Evolutionary conservation across 2,329 filamentous ascomycete genomes (phyloP).

Genomic region (Fusarium ambrosium): DNA sequence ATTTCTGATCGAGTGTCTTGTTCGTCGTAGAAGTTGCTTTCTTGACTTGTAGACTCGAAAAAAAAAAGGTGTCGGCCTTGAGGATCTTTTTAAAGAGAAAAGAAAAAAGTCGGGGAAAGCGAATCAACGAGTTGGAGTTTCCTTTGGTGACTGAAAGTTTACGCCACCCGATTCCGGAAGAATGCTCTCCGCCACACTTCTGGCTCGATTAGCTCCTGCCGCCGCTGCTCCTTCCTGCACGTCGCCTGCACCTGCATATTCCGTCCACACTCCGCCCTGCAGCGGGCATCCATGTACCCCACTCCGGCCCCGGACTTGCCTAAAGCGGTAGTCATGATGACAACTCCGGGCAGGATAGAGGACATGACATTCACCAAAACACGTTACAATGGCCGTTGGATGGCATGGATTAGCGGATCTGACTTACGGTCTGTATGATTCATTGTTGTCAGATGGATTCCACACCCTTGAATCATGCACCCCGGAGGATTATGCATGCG

Average conservation of each 20-base stretch:
- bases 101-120: constrained; percentile 3
- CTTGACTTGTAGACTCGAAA: constrained; percentile 8
- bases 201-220: constrained; percentile 40
- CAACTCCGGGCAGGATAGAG: constrained; percentile 13
- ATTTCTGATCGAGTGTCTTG: constrained; percentile 36
- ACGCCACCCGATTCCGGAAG: constrained; percentile 49
- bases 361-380: constrained; percentile 13
- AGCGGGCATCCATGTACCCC: constrained; percentile 31
- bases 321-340: constrained; percentile 42
- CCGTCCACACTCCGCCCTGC: constrained; percentile 42
- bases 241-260: constrained; percentile 36
- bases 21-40: neutral
- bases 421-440: neutral
- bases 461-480: neutral
- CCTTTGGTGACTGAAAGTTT: constrained; percentile 25
- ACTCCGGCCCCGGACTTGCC: constrained; percentile 47
- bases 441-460: neutral
- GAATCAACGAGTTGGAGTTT: constrained; percentile 19
- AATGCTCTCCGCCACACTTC: constrained; percentile 47
- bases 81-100: constrained; percentile 30
- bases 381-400: constrained; percentile 8
- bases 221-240: constrained; percentile 39
- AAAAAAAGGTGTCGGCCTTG: constrained; percentile 11
- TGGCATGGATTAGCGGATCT: neutral
- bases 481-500: constrained; percentile 10